Evolutionary conservation across 441 rosid species (phyloP), one percentile per base, ranked within the genome.

Genomic region (Brassica balearica): DNA sequence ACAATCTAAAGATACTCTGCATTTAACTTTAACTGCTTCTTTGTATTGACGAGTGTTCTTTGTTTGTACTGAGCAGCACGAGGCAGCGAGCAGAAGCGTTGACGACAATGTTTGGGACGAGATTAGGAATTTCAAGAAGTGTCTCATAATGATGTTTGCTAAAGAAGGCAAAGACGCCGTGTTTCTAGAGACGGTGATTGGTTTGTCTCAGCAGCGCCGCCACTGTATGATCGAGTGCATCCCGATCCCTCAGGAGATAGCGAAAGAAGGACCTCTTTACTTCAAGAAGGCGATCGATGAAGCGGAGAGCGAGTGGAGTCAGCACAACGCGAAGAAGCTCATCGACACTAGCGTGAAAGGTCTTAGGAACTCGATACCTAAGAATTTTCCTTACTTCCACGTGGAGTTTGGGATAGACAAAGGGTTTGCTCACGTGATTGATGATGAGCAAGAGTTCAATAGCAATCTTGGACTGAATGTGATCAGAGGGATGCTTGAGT

Each of bases 271-370:
- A 65, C 97, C 97, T 70, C 80, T 92, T 0, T 92, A 91, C 82
- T 94, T 94, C 78, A 92, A 91, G 66, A 92, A 95, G 90, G 97
- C 95, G 9, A 92, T 92, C 6, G 95, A 92, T 1, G 95, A 94
- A 84, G 98, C 98, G 0, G 97, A 94, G 77, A 96, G 93, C 19
- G 97, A 94, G 74, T 92, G 97, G 98, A 94, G 97, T 87, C 98
- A 91, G 62, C 98, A 94, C 79, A 90, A 90, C 56, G 93, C 97
- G n/a, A 94, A 92, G 87, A 94, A 86, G 85, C 90, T 94, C n/a
- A 94, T 89, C 1, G 97, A 92, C 76, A 94, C 98, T 0, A 90
- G 94, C 64, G 85, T 75, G 66, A 94, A 90, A 76, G 97, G 98
- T 61, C 78, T 94, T 65, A 90, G 92, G 3, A 86, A 86, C 69